phyloP scores from a whole-genome alignment of 441 rosid genomes.

The Pelargonium australe region DNA sequence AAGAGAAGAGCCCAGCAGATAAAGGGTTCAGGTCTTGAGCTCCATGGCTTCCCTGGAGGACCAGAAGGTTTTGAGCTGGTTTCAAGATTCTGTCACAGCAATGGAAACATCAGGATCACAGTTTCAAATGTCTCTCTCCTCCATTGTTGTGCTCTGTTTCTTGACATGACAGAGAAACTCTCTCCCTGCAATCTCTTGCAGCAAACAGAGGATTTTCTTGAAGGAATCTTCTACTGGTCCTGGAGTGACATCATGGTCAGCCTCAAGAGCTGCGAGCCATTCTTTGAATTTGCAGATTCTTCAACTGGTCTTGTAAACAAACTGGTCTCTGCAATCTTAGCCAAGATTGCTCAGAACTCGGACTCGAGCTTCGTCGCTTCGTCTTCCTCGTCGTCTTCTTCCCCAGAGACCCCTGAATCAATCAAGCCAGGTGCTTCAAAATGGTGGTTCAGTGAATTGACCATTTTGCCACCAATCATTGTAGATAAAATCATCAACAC shows the following conservation, averaged over 20 bases:
- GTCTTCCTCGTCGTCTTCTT: constrained; percentile 46
- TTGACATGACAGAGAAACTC: constrained; percentile 54
- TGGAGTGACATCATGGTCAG: constrained; percentile 46
- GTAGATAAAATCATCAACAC: constrained; percentile 40
- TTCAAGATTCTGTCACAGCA: constrained; percentile 54
- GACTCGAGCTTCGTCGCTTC: constrained; percentile 31
- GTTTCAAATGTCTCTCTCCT: constrained; percentile 45
- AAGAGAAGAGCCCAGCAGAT: constrained; percentile 34
- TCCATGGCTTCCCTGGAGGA: constrained; percentile 59
- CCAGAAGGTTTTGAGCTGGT: constrained; percentile 56
- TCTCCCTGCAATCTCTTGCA: constrained; percentile 46
- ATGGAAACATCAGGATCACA: constrained; percentile 45
- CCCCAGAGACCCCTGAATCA: constrained; percentile 45
- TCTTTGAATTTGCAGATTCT: constrained; percentile 45
- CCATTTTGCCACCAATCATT: constrained; percentile 39
- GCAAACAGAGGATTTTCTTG: constrained; percentile 48
- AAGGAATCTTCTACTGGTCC: constrained; percentile 54
- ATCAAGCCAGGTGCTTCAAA: constrained; percentile 25
- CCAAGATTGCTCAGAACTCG: constrained; percentile 52
- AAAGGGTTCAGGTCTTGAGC: constrained; percentile 33
- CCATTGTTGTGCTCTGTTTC: constrained; percentile 52
- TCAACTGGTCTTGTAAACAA: constrained; percentile 41
- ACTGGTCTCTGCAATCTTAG: constrained; percentile 43
- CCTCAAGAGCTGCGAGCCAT: constrained; percentile 51
- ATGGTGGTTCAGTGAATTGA: constrained; percentile 75